A percentile compares a stretch with the other conserved stretches of the same genome.
phyloP scores from a whole-genome alignment of 1,284 basidiomycete species.

The Omphalotus olearius region DNA sequence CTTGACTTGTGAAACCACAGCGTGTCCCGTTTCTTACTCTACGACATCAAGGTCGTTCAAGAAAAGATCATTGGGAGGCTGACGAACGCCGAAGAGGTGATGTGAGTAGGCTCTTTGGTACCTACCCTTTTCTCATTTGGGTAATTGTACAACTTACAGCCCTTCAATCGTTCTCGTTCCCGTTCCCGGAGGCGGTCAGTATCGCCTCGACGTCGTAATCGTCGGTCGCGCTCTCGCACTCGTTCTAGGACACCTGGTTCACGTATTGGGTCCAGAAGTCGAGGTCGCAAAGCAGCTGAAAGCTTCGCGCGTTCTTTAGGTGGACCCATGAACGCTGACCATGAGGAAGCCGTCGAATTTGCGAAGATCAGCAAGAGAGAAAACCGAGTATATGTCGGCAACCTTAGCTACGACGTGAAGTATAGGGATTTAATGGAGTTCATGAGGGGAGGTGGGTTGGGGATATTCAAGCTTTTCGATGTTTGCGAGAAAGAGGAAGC shows the following conservation, averaged over 20 bases:
- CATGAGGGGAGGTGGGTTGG: conserved; percentile 87
- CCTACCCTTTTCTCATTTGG: conserved; percentile 5
- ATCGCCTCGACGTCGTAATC: conserved; percentile 58
- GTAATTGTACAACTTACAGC: conserved; percentile 15
- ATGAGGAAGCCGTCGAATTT: conserved; percentile 86
- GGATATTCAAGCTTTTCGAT: conserved; percentile 26
- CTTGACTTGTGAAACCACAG: conserved; percentile 5
- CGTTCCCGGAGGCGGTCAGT: conserved; percentile 64
- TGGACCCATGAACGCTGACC: conserved; percentile 87
- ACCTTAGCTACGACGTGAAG: conserved; percentile 96
- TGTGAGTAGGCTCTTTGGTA: conserved; percentile 31
- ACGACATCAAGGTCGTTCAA: conserved; percentile 37
- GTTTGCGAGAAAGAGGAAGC: conserved; percentile 34
- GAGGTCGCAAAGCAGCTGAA: conserved; percentile 58
- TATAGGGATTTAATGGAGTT: conserved; percentile 98
- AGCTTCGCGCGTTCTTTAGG: conserved; percentile 76
- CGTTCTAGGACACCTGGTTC: conserved; percentile 50
- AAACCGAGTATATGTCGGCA: conserved; percentile 97
- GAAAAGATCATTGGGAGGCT: conserved; percentile 74
- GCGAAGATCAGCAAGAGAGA: conserved; percentile 94
- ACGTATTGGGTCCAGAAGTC: conserved; percentile 56
- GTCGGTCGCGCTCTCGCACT: conserved; percentile 52
- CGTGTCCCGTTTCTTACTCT: neutral
- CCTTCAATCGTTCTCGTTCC: conserved; percentile 50
- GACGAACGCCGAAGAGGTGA: conserved; percentile 63